Evolutionary conservation across 2,329 filamentous ascomycete species (phyloP), one percentile per base, ranked within the genome.

Genomic region (Knoxdaviesia proteae): DNA sequence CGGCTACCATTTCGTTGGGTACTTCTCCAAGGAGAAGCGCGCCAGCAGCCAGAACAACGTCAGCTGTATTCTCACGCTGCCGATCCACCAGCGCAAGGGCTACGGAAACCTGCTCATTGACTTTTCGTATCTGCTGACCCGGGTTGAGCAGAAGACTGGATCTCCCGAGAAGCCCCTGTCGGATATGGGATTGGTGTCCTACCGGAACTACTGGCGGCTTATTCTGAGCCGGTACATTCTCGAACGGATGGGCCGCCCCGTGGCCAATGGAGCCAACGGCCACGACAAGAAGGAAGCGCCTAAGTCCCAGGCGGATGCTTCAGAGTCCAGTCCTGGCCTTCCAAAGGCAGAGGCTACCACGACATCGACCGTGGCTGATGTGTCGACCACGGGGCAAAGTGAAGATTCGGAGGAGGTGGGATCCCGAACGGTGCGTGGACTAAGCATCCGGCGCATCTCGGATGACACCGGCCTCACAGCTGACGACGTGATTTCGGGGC

Each of bases 1-100:
- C 11, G 88, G 88, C 11, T 94, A 90, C 55, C 90, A 94, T 56
- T 90, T 98, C 50, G 88, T 96, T 31, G 90, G 90, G n/a, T 98
- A 98, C 56, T 98, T 98, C 53, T 96, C 90, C 41, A 98, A 98
- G 58, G 90, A 98, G 61, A 98, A 98, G 61, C 72, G 92, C 38
- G 80, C 84, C 2, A 88, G 84, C 58, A 93, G 86, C 47, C 80
- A 87, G 51, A 96, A 98, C 59, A 98, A 98, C 49, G 90, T 98
- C 40, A 94, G 86, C 6, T 98, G 90, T 59, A 98, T 98, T 51
- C 64, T 98, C 40, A 94, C 93, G 4, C 65, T 98, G 36, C 90
- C 90, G 0, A 94, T 96, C 43, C 90, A 96, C 55, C 88, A 94
- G 62, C 79, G 92, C 44, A 94, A 94, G 58, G 90, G 90, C 45